Evolutionary conservation across 228 moss, liverwort and hornwort genomes (phyloP), one percentile per base, ranked within the genome.

Genomic region (Sphagnum magellanicum): DNA sequence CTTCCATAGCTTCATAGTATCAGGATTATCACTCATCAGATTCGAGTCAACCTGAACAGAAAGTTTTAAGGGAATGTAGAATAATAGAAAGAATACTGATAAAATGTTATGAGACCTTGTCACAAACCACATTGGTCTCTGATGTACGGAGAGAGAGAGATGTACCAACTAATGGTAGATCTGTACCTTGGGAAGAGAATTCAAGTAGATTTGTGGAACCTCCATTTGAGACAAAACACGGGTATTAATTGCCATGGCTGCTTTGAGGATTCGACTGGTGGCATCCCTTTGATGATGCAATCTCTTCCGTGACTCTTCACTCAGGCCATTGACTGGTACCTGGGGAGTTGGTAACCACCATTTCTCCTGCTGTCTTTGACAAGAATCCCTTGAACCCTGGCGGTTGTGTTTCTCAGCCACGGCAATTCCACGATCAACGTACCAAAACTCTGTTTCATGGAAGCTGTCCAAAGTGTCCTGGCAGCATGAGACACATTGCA

Each of bases 311-410:
- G 83, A 89, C 61, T 90, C 72, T 49, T 98, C 97, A 13, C 87
- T 82, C 53, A 98, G 89, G 12, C 97, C 97, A 10, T 83, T 92
- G 12, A 75, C 72, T 4, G 97, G 91, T 32, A 98, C 91, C 64
- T 93, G 91, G 10, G 90, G 97, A 12, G 97, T 91, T 48, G 97
- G 97, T 47, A 98, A 73, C 97, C 97, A 98, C 97, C 97, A 98
- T 63, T 98, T 98, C 77, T 98, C 97, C 78, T 98, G 93, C 72
- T 98, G 97, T 46, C 97, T 81, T 72, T 93, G 93, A 75, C 85
- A 81, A 52, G 93, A 88, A 75, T 88, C 91, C 71, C 90, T 82
- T 50, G 76, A 83, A 15, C n/a, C 53, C 63, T 79, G 81, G 14
- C 77, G 78, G 52, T 73, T 79, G 46, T 98, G 88, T 53, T 83